phyloP scores from a whole-genome alignment of 2,329 filamentous ascomycete genomes.

The Aspergillus pseudoviridinutans region DNA sequence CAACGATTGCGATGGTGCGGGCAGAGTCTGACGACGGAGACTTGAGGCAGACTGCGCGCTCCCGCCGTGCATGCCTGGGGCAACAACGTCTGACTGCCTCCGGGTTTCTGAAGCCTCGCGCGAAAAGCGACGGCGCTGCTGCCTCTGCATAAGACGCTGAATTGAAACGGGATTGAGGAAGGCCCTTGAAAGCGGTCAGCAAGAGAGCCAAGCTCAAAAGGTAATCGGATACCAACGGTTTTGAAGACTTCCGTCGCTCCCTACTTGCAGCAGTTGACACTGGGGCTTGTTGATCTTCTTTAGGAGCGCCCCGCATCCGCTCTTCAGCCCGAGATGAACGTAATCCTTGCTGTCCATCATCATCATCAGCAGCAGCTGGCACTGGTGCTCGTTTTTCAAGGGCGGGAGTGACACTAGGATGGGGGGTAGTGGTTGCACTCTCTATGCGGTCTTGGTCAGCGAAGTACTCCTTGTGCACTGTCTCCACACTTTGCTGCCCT shows the following conservation, averaged over 20 bases:
- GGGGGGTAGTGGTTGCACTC: background rate
- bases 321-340: background rate
- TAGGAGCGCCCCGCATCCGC: background rate
- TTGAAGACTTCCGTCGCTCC: conserved; percentile 14
- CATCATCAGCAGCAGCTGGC: background rate
- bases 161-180: conserved; percentile 12
- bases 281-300: background rate
- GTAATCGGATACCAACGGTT: conserved; percentile 9
- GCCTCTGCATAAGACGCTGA: conserved; percentile 11
- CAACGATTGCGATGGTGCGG: background rate
- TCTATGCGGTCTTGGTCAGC: background rate
- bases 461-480: conserved; percentile 25
- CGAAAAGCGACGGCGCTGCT: conserved; percentile 1
- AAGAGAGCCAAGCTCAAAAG: background rate
- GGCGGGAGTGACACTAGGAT: background rate
- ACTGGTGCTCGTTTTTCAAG: background rate
- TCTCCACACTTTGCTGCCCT: conserved; percentile 40
- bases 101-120: conserved; percentile 1
- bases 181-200: conserved; percentile 6
- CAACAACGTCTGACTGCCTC: conserved; percentile 10
- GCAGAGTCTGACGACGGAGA: conserved; percentile 4
- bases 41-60: background rate
- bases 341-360: background rate
- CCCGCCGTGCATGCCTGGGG: background rate
- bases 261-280: background rate